Evolutionary conservation across 2,329 filamentous ascomycete species (phyloP).

Genomic region (Zasmidium cellare): DNA sequence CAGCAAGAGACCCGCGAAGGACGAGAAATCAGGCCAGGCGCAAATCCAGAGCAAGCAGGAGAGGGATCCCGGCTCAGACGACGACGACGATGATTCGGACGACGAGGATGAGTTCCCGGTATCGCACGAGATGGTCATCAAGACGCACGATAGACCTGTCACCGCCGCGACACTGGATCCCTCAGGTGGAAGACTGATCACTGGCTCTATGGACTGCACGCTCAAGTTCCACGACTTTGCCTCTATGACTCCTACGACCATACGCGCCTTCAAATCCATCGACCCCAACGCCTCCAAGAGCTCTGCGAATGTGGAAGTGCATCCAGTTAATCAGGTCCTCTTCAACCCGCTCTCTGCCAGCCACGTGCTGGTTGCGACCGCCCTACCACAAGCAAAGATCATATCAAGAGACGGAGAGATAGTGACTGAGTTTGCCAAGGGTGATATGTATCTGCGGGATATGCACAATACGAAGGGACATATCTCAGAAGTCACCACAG

Average conservation of each 20-base stretch:
- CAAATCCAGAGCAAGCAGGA: not conserved
- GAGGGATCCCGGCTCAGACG: slow-evolving; percentile 48
- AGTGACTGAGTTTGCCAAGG: slow-evolving; percentile 87
- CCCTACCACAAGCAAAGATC: slow-evolving; percentile 86
- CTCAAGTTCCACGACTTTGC: slow-evolving; percentile 94
- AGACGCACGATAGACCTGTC: slow-evolving; percentile 85
- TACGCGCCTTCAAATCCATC: slow-evolving; percentile 89
- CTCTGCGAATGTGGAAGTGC: slow-evolving; percentile 72
- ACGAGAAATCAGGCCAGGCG: slow-evolving; percentile 35
- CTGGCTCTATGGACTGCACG: slow-evolving; percentile 87
- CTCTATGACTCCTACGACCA: slow-evolving; percentile 90
- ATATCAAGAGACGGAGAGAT: slow-evolving; percentile 86
- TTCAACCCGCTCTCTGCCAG: slow-evolving; percentile 82
- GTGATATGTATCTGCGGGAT: slow-evolving; percentile 96
- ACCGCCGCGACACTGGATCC: slow-evolving; percentile 83
- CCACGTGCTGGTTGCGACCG: slow-evolving; percentile 81
- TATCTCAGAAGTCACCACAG: slow-evolving; percentile 85
- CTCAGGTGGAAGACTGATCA: slow-evolving; percentile 79
- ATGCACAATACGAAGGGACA: slow-evolving; percentile 98
- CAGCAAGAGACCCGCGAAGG: slow-evolving; percentile 59
- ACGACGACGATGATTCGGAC: slow-evolving; percentile 59
- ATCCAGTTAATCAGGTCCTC: slow-evolving; percentile 80
- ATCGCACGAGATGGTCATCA: slow-evolving; percentile 88
- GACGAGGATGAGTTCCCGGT: slow-evolving; percentile 85
- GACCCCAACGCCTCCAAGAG: slow-evolving; percentile 82